A percentile compares a stretch with the other conserved stretches of the same genome.
Evolutionary conservation across 2,329 filamentous ascomycete species (phyloP).

Genomic region (Stemphylium beticola): DNA sequence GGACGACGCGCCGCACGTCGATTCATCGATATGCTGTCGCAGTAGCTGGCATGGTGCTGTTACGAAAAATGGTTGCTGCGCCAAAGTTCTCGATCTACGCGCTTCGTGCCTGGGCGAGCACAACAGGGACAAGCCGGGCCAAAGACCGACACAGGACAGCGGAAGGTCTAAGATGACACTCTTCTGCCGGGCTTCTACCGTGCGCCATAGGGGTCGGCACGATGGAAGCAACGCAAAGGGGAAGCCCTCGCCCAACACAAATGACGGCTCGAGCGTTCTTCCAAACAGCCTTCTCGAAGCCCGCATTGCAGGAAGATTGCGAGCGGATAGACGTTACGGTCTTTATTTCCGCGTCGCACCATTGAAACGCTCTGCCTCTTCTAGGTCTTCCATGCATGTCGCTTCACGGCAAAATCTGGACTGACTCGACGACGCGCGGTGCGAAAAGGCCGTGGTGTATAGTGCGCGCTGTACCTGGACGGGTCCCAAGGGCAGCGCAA

Average conservation of each 20-base stretch:
- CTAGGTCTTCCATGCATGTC: neutral
- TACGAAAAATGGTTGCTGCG: slow-evolving; percentile 13
- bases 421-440: slow-evolving; percentile 4
- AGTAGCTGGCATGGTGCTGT: slow-evolving; percentile 14
- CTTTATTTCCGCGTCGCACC: slow-evolving; percentile 12
- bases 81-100: slow-evolving; percentile 10
- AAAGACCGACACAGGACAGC: slow-evolving; percentile 16
- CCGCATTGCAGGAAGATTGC: slow-evolving; percentile 24
- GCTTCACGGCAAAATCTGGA: neutral
- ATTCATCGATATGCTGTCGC: slow-evolving; percentile 11
- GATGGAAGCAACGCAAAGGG: slow-evolving; percentile 2
- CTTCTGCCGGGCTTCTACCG: slow-evolving; percentile 31
- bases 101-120: slow-evolving; percentile 14
- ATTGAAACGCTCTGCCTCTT: slow-evolving; percentile 7
- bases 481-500: slow-evolving; percentile 2
- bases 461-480: neutral
- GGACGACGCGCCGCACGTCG: slow-evolving; percentile 10
- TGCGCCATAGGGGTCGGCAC: slow-evolving; percentile 22
- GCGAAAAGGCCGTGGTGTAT: neutral
- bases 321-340: slow-evolving; percentile 9
- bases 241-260: slow-evolving; percentile 9
- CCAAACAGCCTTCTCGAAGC: slow-evolving; percentile 34
- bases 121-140: slow-evolving; percentile 16
- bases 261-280: slow-evolving; percentile 39
- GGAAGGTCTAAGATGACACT: slow-evolving; percentile 24